These are phyloP conservation scores for Verticillium albo-atrum DNA, from an alignment of 2,329 filamentous ascomycete species.

Conservation along the genomic window DNA sequence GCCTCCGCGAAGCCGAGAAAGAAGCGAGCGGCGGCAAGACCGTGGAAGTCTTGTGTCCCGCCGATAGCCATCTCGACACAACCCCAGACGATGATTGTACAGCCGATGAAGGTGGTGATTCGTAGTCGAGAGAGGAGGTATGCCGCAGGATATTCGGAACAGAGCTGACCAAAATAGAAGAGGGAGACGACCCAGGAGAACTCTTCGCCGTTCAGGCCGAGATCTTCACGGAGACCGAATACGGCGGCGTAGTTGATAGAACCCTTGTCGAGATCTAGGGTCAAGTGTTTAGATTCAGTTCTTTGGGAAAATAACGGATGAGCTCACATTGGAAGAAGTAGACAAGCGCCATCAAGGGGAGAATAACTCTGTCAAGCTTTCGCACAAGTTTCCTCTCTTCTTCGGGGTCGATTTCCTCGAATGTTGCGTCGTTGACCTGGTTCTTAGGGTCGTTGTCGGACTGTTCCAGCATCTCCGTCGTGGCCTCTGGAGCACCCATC, in stretches of 20 bases:
- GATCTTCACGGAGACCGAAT: constrained; percentile 47
- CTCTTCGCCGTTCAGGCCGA: constrained; percentile 44
- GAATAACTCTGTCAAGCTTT: constrained; percentile 11
- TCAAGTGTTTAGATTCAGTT: not conserved
- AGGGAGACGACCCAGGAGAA: constrained; percentile 56
- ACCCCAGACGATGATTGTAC: constrained; percentile 48
- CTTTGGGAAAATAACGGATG: not conserved
- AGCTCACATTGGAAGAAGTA: constrained; percentile 14
- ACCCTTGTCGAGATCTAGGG: constrained; percentile 11
- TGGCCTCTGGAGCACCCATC: not conserved
- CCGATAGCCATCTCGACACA: constrained; percentile 30
- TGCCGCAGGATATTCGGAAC: constrained; percentile 56
- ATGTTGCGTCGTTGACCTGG: not conserved
- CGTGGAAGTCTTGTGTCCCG: constrained; percentile 8
- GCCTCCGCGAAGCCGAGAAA: constrained; percentile 17
- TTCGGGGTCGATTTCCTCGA: not conserved
- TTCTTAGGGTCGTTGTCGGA: not conserved
- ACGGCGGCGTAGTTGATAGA: constrained; percentile 42
- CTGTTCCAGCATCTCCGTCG: not conserved
- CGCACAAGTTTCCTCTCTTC: constrained; percentile 4
- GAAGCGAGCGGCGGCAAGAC: constrained; percentile 15
- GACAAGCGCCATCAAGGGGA: constrained; percentile 12
- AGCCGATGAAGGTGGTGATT: constrained; percentile 10
- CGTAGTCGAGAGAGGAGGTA: constrained; percentile 38
- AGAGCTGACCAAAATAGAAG: constrained; percentile 54